Evolutionary conservation across 2,329 filamentous ascomycete species (phyloP).

Genomic region (Venturia nashicola): DNA sequence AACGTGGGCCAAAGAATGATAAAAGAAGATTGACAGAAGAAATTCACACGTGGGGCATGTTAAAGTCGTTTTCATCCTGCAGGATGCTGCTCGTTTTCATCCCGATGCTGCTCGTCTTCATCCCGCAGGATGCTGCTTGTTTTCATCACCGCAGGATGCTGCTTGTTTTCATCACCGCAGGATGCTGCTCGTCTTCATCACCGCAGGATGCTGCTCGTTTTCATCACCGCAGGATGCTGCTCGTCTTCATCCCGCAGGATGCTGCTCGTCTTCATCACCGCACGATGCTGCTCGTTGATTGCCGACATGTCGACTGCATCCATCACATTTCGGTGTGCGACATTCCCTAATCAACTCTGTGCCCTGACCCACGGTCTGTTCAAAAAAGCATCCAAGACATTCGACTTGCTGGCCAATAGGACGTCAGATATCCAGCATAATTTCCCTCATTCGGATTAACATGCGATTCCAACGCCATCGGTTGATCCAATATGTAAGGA

Average conservation of each 20-base stretch:
- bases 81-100: too few species aligned
- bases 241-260: too few species aligned
- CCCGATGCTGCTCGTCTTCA: too few species aligned
- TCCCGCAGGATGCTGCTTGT: too few species aligned
- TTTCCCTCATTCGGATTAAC: not conserved
- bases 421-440: not conserved
- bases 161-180: too few species aligned
- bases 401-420: not conserved
- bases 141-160: too few species aligned
- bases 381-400: not conserved
- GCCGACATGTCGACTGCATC: not conserved
- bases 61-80: too few species aligned
- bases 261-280: not conserved
- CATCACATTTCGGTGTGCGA: not conserved
- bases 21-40: not conserved
- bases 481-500: not conserved
- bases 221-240: too few species aligned
- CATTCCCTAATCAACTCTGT: not conserved
- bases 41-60: not conserved
- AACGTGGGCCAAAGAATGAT: not conserved
- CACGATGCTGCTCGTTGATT: not conserved
- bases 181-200: too few species aligned
- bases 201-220: too few species aligned
- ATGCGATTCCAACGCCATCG: not conserved
- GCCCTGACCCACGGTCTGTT: not conserved